These are phyloP conservation scores for Rhodosporidiobolus odoratus DNA, from an alignment of 768 basidiomycete species.

Conservation along the genomic window DNA sequence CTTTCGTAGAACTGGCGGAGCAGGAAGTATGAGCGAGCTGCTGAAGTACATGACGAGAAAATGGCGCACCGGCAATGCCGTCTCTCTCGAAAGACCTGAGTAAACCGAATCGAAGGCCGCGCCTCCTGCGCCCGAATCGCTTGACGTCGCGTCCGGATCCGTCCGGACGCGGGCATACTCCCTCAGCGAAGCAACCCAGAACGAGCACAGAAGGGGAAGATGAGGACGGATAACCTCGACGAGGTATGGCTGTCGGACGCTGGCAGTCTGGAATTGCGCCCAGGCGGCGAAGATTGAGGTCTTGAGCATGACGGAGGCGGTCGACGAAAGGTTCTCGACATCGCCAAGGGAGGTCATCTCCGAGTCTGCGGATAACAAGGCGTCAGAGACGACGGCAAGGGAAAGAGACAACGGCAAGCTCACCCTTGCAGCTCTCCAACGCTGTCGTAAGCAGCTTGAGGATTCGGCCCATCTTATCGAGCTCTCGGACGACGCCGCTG, in stretches of 20 bases:
- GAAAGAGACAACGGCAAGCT: constrained; percentile 20
- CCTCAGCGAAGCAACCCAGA: constrained; percentile 82
- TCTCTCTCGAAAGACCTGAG: constrained; percentile 81
- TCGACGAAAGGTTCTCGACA: constrained; percentile 78
- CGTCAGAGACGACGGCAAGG: background rate
- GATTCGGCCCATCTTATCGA: constrained; percentile 86
- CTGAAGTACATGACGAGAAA: background rate
- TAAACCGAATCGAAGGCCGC: constrained; percentile 74
- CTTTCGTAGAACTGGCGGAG: constrained; percentile 70
- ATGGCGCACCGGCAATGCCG: constrained; percentile 76
- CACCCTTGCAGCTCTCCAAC: constrained; percentile 84
- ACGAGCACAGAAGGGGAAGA: constrained; percentile 62
- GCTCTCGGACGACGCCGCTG: constrained; percentile 86
- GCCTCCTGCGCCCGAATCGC: constrained; percentile 63
- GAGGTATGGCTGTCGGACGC: constrained; percentile 67
- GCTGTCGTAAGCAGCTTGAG: constrained; percentile 80
- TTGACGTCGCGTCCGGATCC: constrained; percentile 62
- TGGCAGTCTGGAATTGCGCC: constrained; percentile 84
- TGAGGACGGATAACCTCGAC: constrained; percentile 76
- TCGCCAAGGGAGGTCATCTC: constrained; percentile 81
- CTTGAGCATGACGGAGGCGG: constrained; percentile 88
- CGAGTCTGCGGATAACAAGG: constrained; percentile 55
- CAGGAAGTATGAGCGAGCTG: background rate
- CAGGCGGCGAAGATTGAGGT: constrained; percentile 90
- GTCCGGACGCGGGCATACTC: constrained; percentile 88